Evolutionary conservation across 352 stramenopile species (phyloP).

Genomic region (Globisporangium viniferum): DNA sequence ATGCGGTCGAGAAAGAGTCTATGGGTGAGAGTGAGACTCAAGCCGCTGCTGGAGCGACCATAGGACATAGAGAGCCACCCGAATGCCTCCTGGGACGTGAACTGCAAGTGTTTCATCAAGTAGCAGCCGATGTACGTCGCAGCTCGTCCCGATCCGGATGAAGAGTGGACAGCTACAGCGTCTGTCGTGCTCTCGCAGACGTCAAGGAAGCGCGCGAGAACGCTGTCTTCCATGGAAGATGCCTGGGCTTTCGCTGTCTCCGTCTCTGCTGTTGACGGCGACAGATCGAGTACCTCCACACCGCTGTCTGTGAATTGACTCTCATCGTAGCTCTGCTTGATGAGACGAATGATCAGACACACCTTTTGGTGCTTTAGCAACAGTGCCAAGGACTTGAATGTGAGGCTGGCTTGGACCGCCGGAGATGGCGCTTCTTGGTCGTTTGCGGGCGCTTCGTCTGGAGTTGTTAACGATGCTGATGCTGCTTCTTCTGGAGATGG

Average conservation of each 20-base stretch:
- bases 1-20: constrained; percentile 90
- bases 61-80: constrained; percentile 95
- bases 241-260: constrained; percentile 67
- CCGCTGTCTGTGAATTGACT: constrained; percentile 71
- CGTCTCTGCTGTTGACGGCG: constrained; percentile 41
- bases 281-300: constrained; percentile 91
- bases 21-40: constrained; percentile 85
- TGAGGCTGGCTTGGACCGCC: neutral
- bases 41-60: constrained; percentile 46
- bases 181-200: constrained; percentile 75
- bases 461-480: too few relatives aligned
- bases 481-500: neutral
- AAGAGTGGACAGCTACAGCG: constrained; percentile 65
- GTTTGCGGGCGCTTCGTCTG: neutral
- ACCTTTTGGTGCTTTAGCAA: constrained; percentile 66
- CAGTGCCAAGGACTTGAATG: neutral
- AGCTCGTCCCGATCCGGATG: constrained; percentile 76
- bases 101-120: constrained; percentile 97
- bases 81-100: constrained; percentile 94
- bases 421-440: neutral
- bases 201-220: constrained; percentile 86
- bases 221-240: constrained; percentile 47
- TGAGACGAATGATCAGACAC: constrained; percentile 90
- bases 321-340: constrained; percentile 91
- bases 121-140: constrained; percentile 96